These are phyloP conservation scores for Crotalaria pallida DNA, from an alignment of 306 rosid genomes.

Conservation along the genomic window DNA sequence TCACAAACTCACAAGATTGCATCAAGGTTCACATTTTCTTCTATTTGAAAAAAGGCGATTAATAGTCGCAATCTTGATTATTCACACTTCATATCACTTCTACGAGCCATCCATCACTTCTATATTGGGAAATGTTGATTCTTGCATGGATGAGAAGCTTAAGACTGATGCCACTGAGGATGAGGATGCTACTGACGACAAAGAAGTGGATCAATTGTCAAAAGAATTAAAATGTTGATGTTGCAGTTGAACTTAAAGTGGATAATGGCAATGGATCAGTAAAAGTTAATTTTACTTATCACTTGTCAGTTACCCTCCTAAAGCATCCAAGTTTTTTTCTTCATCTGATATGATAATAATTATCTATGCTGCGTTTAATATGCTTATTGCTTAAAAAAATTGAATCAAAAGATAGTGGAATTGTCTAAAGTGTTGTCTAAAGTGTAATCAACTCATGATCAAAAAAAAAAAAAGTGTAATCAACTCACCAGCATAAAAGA, in stretches of 20 bases:
- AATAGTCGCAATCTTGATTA: conserved; percentile 78
- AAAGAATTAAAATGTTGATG: conserved; percentile 47
- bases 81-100: conserved; percentile 91
- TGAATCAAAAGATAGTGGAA: conserved; percentile 15
- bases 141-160: no score
- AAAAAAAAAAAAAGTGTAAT: conserved; percentile 11
- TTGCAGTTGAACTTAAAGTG: conserved; percentile 53
- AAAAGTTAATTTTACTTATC: conserved; percentile 54
- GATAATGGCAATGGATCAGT: conserved; percentile 37
- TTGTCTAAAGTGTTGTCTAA: conserved; percentile 8
- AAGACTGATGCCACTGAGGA: conserved; percentile 44
- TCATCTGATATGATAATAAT: conserved; percentile 50
- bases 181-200: conserved; percentile 37
- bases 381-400: conserved; percentile 4
- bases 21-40: conserved; percentile 11
- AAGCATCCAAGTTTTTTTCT: conserved; percentile 44
- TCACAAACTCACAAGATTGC: background rate
- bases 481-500: background rate
- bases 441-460: no score
- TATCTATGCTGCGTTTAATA: conserved; percentile 1
- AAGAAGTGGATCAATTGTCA: conserved; percentile 39
- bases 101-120: conserved; percentile 76
- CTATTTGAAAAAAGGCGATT: conserved; percentile 49
- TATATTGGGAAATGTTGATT: conserved; percentile 46
- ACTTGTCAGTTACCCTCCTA: conserved; percentile 58